Evolutionary conservation across 2,329 filamentous ascomycete species (phyloP).

Genomic region (Fusarium acutatum): DNA sequence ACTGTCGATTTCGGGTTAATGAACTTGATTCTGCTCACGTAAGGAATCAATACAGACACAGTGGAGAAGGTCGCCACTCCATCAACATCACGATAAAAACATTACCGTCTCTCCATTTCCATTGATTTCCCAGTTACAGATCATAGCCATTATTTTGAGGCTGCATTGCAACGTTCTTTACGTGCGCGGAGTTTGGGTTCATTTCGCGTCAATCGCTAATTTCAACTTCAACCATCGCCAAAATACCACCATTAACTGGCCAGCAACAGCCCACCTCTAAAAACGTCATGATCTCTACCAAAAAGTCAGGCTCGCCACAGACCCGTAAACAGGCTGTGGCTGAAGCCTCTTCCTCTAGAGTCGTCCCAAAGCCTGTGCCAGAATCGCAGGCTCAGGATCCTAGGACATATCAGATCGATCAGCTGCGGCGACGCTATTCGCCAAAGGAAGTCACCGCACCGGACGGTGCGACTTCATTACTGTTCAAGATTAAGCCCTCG

Average conservation of each 20-base stretch:
- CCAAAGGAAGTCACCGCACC: constrained; percentile 54
- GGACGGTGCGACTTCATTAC: constrained; percentile 63
- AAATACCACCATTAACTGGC: constrained; percentile 3
- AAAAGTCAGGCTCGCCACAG: constrained; percentile 40
- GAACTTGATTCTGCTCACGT: constrained; percentile 26
- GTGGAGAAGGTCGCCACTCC: constrained; percentile 32
- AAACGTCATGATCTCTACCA: constrained; percentile 52
- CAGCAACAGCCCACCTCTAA: constrained; percentile 1
- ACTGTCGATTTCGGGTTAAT: constrained; percentile 24
- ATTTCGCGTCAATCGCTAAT: neutral
- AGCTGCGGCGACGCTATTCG: constrained; percentile 73
- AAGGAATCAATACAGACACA: constrained; percentile 8
- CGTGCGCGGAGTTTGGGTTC: constrained; percentile 17
- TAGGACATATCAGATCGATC: constrained; percentile 76
- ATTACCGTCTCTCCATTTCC: neutral
- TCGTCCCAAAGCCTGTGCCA: constrained; percentile 73
- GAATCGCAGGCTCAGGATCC: constrained; percentile 72
- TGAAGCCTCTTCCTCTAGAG: constrained; percentile 54
- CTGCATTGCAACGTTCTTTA: neutral
- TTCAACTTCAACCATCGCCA: neutral
- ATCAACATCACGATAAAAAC: constrained; percentile 28
- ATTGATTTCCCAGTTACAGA: neutral
- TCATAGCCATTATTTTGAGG: neutral
- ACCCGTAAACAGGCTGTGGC: constrained; percentile 57
- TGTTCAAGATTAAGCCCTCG: constrained; percentile 74